A percentile compares a stretch with the other conserved stretches of the same genome.
phyloP scores from a whole-genome alignment of 495 filamentous ascomycete genomes.

The Penicillium roqueforti region DNA sequence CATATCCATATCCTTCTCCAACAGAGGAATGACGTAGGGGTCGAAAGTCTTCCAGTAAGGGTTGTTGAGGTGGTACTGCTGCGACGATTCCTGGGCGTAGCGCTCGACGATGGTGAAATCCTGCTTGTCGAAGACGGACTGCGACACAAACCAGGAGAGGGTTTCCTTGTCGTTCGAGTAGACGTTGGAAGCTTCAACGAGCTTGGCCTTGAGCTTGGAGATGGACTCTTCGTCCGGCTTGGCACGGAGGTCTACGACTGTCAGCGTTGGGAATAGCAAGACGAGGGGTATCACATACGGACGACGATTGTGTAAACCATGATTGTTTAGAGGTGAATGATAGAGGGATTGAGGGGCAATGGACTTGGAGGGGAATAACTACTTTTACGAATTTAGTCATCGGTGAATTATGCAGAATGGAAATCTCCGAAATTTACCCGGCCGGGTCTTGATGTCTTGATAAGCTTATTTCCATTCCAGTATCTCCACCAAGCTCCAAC shows the following conservation, averaged over 20 bases:
- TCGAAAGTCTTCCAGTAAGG: constrained; percentile 71
- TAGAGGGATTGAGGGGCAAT: no score
- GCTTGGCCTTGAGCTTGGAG: constrained; percentile 59
- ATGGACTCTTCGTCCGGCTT: constrained; percentile 58
- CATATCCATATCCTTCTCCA: constrained; percentile 63
- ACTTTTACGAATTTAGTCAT: no score
- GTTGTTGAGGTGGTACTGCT: constrained; percentile 62
- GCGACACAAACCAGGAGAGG: constrained; percentile 65
- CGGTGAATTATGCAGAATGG: no score
- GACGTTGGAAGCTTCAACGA: constrained; percentile 60
- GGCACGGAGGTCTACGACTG: constrained; percentile 50
- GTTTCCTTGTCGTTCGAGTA: constrained; percentile 66
- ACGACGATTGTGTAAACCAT: constrained; percentile 59
- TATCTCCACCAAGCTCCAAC: no score
- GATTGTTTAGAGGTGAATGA: constrained; percentile 6
- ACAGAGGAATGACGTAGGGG: constrained; percentile 58
- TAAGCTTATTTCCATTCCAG: no score
- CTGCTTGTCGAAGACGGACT: constrained; percentile 56
- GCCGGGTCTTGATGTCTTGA: no score
- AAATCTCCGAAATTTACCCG: no score
- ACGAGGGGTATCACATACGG: constrained; percentile 23
- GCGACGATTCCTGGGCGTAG: constrained; percentile 52
- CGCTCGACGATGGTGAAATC: constrained; percentile 69
- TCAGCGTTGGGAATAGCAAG: not conserved
- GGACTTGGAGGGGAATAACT: no score